Evolutionary conservation across 805 yeast species (phyloP).

Genomic region (Ogataea kodamae): DNA sequence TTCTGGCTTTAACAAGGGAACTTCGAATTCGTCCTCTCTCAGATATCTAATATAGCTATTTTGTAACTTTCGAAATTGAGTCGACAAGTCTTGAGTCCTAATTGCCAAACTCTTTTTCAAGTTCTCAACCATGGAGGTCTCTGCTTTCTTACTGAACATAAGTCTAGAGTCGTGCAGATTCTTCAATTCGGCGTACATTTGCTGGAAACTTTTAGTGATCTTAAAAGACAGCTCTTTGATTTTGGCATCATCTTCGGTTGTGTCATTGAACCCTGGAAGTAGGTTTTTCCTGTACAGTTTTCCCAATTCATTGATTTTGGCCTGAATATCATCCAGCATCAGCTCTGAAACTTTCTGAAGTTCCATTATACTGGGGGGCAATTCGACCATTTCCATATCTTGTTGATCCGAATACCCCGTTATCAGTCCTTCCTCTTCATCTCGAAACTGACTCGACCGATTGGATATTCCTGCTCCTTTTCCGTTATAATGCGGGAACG

Average conservation of each 20-base stretch:
- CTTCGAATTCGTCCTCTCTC: constrained; percentile 70
- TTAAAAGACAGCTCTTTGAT: constrained; percentile 75
- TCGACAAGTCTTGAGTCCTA: constrained; percentile 73
- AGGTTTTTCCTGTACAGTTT: constrained; percentile 75
- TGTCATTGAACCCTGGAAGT: constrained; percentile 84
- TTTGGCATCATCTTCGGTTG: constrained; percentile 66
- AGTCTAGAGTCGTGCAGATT: constrained; percentile 44
- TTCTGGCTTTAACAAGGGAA: constrained; percentile 17
- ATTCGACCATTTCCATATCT: constrained; percentile 44
- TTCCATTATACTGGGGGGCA: constrained; percentile 79
- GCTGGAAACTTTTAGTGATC: constrained; percentile 74
- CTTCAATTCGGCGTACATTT: constrained; percentile 73
- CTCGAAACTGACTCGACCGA: too few species aligned
- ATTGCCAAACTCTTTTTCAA: constrained; percentile 82
- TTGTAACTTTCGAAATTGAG: constrained; percentile 81
- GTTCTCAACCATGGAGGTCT: constrained; percentile 67
- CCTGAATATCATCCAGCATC: constrained; percentile 48
- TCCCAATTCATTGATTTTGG: constrained; percentile 56
- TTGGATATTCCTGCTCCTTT: too few species aligned
- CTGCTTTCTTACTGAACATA: constrained; percentile 38
- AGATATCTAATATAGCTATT: constrained; percentile 82
- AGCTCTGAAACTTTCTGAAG: constrained; percentile 69
- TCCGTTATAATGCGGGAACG: constrained; percentile 66
- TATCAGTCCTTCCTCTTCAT: constrained; percentile 62
- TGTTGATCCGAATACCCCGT: constrained; percentile 22